Evolutionary conservation across 1,284 basidiomycete genomes (phyloP).

Genomic region (Austroboletus rostrupii): DNA sequence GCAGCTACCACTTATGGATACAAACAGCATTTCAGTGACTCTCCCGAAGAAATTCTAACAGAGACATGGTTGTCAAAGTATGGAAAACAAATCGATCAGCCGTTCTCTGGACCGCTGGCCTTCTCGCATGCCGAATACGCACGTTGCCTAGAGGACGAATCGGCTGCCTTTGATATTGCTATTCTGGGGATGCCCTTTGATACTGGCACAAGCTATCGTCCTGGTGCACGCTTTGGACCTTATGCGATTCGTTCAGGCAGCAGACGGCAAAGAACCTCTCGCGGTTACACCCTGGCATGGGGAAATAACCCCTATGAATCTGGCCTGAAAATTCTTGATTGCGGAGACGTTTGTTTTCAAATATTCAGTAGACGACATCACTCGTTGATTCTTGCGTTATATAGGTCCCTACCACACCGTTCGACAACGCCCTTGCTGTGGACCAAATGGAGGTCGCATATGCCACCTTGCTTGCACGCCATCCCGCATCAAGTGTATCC

Average conservation of each 20-base stretch:
- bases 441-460: constrained; percentile 81
- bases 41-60: constrained; percentile 5
- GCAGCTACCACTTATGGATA: not conserved
- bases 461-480: constrained; percentile 58
- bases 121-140: constrained; percentile 71
- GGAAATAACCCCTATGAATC: constrained; percentile 60
- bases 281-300: constrained; percentile 67
- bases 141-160: constrained; percentile 64
- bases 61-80: constrained; percentile 65
- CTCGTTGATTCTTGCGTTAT: not conserved
- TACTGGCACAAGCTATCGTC: constrained; percentile 65
- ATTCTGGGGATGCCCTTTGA: constrained; percentile 82
- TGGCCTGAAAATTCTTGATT: constrained; percentile 66
- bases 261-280: constrained; percentile 52
- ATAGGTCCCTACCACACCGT: constrained; percentile 66
- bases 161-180: constrained; percentile 62
- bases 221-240: constrained; percentile 80
- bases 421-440: constrained; percentile 71
- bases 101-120: constrained; percentile 68
- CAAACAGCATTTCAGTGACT: constrained; percentile 14
- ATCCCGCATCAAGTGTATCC: constrained; percentile 36
- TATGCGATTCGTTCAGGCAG: constrained; percentile 77
- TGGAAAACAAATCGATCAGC: constrained; percentile 63
- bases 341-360: constrained; percentile 58
- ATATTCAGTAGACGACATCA: not conserved